Conservation (phyloP, 2,329 filamentous ascomycete species). For the Hirsutella rhossiliensis region DNA sequence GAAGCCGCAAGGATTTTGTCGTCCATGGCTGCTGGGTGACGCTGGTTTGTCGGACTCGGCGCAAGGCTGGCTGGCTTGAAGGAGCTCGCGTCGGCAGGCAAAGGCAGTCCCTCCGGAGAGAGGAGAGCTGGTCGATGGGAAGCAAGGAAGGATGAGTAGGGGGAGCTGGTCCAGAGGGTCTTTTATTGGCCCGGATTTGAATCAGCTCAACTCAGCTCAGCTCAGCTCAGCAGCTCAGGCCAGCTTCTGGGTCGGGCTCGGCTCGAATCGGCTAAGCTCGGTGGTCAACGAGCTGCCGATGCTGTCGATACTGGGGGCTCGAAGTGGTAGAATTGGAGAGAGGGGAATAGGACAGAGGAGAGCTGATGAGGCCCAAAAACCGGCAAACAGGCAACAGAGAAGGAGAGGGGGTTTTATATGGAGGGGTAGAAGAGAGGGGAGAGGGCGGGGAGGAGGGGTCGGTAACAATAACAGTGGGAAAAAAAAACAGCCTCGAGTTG, state of each 20-base stretch:
- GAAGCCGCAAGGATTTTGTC: constrained; percentile 47
- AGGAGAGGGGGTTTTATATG: too few relatives aligned
- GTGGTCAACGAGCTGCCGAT: background rate
- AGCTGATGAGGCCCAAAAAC: too few relatives aligned
- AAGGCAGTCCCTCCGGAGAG: background rate
- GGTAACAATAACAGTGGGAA: too few relatives aligned
- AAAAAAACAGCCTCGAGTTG: too few relatives aligned
- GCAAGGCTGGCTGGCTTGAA: background rate
- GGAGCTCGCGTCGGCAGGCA: background rate
- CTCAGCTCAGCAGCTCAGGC: background rate
- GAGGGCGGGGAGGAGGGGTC: too few relatives aligned
- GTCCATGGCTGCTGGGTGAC: constrained; percentile 30
- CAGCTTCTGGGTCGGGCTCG: background rate
- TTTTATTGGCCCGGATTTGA: background rate
- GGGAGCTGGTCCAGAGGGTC: background rate
- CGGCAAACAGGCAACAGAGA: too few relatives aligned
- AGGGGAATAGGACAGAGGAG: too few relatives aligned
- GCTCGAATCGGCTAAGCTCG: background rate
- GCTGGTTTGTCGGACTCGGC: background rate
- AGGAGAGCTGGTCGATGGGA: background rate
- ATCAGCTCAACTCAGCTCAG: background rate
- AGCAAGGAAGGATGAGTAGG: background rate
- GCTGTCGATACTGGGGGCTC: too few relatives aligned
- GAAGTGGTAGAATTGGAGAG: background rate
- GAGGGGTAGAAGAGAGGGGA: too few relatives aligned